Base-by-base conservation (phyloP, 805 yeast genomes). In the Monosporozyma aquatica region DNA sequence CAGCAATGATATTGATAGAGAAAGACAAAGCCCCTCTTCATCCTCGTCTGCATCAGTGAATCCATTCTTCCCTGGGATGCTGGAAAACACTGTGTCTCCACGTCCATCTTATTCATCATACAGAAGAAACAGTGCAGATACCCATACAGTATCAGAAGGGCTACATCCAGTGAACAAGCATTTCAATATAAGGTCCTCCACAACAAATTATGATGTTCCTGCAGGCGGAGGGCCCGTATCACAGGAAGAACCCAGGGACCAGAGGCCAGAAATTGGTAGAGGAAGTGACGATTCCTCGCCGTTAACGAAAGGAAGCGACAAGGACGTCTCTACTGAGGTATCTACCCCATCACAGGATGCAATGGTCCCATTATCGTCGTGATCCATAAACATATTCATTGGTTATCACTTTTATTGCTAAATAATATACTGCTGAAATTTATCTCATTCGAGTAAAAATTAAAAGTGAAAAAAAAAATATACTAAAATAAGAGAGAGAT, bases 101-200 rank as follows among this genome's bases (percentile, higher is more conserved):
- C 23, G 35, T 18, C 17, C 17, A 10, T 23, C 25, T 6, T 11
- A 17, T 8, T 9, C 18, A 4, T 14, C 23, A 25, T 25, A 37
- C 23, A 43, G 50, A 32, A 28, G 50, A 37, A 38, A 42, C 29
- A 47, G 50, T 35, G 47, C 43, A 11, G 50, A 47, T 13, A 18
- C 11, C 2, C n/a, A 13, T n/a, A 34, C 23, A 13, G n/a, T n/a
- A n/a, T n/a, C n/a, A n/a, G 25, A n/a, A 9, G 3, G 27, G 11
- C 4, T 8, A 32, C 6, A 32, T 6, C 15, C 29, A 8, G 9
- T 9, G 5, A 9, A 18, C 4, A 18, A 5, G 18, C 18, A 32
- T 18, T 32, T 7, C 14, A 32, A 32, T 8, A 32, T 14, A 11
- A 26, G 32, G 23, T 6, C 33, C 20, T 11, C 17, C 3, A 36